A percentile compares a stretch with the other conserved stretches of the same genome.
phyloP scores from a whole-genome alignment of 2,329 filamentous ascomycete genomes.

The Neofusicoccum laricinum region DNA sequence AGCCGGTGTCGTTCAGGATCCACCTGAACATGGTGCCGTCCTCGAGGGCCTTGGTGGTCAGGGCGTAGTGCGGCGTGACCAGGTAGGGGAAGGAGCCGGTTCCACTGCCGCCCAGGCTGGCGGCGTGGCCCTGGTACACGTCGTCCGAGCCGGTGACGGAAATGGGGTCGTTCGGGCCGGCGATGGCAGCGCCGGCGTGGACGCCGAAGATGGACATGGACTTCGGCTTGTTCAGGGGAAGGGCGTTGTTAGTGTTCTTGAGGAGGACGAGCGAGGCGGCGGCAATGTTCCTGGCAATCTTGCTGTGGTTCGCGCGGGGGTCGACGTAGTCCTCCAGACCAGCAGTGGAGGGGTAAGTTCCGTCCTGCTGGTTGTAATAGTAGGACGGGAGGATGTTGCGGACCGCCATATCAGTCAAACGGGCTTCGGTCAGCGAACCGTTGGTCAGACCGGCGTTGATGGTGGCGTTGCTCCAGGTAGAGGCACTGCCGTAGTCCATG shows the following conservation, averaged over 20 bases:
- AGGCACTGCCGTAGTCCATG: conserved; percentile 21
- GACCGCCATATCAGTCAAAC: conserved; percentile 47
- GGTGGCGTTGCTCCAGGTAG: conserved; percentile 24
- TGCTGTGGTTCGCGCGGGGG: conserved; percentile 34
- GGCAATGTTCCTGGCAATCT: conserved; percentile 39
- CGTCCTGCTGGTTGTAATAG: conserved; percentile 43
- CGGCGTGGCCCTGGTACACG: conserved; percentile 43
- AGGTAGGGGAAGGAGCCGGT: conserved; percentile 39
- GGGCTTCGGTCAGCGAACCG: conserved; percentile 37
- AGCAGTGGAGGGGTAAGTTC: conserved; percentile 39
- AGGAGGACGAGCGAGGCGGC: conserved; percentile 42
- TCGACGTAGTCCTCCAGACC: conserved; percentile 13
- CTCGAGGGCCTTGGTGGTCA: conserved; percentile 26
- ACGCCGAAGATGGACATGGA: conserved; percentile 51
- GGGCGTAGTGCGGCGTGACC: conserved; percentile 41
- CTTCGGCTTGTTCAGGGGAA: conserved; percentile 53
- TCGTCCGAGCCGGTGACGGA: conserved; percentile 26
- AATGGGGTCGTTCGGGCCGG: conserved; percentile 43
- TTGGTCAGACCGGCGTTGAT: conserved; percentile 39
- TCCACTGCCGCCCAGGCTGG: conserved; percentile 42
- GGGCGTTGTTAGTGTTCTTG: conserved; percentile 49
- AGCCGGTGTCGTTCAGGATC: conserved; percentile 15
- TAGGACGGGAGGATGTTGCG: conserved; percentile 48
- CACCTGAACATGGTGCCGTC: conserved; percentile 13
- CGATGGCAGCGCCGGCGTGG: conserved; percentile 46